phyloP scores from a whole-genome alignment of 805 yeast genomes.

The Lipomyces yamadae region DNA sequence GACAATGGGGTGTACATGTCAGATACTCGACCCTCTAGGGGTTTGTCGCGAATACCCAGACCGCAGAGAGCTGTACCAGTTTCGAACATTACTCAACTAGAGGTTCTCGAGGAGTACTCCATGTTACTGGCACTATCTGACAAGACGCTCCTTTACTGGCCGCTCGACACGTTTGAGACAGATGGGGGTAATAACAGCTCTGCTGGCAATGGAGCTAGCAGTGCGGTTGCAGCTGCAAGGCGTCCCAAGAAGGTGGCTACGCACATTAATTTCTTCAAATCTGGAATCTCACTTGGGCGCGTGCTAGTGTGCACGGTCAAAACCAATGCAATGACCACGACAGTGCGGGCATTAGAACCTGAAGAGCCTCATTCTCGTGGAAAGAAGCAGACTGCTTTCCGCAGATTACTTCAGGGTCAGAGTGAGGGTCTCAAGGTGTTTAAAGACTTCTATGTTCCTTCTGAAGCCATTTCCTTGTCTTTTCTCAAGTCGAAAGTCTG shows the following conservation, averaged over 20 bases:
- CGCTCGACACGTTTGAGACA: constrained; percentile 64
- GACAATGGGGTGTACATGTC: constrained; percentile 88
- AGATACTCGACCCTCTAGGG: constrained; percentile 64
- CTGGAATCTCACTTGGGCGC: constrained; percentile 89
- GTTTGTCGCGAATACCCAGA: constrained; percentile 32
- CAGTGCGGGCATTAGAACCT: constrained; percentile 86
- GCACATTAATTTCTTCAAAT: constrained; percentile 89
- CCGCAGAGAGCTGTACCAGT: constrained; percentile 79
- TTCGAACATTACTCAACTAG: constrained; percentile 82
- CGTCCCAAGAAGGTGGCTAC: constrained; percentile 77
- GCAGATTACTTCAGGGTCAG: constrained; percentile 48
- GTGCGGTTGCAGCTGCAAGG: constrained; percentile 51
- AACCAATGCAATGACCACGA: constrained; percentile 72
- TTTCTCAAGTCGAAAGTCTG: constrained; percentile 87
- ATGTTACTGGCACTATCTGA: constrained; percentile 81
- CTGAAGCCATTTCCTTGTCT: constrained; percentile 91
- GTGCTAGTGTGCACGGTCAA: constrained; percentile 89
- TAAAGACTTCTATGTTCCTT: constrained; percentile 78
- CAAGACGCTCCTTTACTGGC: constrained; percentile 76
- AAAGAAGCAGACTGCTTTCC: constrained; percentile 49
- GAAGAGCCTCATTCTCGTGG: constrained; percentile 60
- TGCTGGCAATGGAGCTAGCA: constrained; percentile 35
- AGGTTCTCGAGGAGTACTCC: constrained; percentile 88
- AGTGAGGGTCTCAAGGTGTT: constrained; percentile 70
- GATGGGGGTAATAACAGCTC: constrained; percentile 19